Conservation (phyloP, 164 flowering plant genomes). For the Chloranthus sessilifolius region DNA sequence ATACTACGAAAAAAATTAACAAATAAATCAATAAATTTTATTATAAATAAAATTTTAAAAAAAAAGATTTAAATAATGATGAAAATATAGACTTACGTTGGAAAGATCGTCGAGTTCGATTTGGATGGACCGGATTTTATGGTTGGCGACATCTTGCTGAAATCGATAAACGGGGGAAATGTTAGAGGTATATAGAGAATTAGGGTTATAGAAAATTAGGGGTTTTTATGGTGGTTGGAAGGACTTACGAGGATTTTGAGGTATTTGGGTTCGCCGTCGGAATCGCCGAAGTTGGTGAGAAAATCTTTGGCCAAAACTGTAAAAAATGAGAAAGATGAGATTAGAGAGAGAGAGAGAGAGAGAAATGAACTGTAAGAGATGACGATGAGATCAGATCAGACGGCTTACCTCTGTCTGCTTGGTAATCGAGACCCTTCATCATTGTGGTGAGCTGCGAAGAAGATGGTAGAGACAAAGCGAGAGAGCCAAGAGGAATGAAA, state of each 20-base stretch:
- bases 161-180: constrained; percentile 2
- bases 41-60: neutral
- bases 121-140: constrained; percentile 51
- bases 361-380: constrained; percentile 10
- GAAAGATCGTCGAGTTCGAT: constrained; percentile 78
- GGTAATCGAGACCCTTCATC: constrained; percentile 53
- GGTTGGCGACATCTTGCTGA: constrained; percentile 96
- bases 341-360: constrained; percentile 6
- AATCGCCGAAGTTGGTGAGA: constrained; percentile 66
- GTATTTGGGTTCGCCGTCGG: constrained; percentile 79
- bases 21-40: neutral
- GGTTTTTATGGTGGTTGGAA: neutral
- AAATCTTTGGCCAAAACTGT: constrained; percentile 77
- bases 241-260: constrained; percentile 65
- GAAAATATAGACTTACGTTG: constrained; percentile 34
- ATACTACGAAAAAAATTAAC: constrained; percentile 35
- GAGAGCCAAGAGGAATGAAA: constrained; percentile 3
- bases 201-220: neutral
- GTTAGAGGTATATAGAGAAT: neutral
- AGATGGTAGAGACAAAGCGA: constrained; percentile 9
- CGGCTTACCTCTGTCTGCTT: constrained; percentile 45
- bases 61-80: neutral
- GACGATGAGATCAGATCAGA: neutral
- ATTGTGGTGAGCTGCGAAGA: neutral
- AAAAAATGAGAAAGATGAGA: neutral